Base-by-base conservation (phyloP, 169 alveolate species). In the Plasmodium chabaudi region DNA sequence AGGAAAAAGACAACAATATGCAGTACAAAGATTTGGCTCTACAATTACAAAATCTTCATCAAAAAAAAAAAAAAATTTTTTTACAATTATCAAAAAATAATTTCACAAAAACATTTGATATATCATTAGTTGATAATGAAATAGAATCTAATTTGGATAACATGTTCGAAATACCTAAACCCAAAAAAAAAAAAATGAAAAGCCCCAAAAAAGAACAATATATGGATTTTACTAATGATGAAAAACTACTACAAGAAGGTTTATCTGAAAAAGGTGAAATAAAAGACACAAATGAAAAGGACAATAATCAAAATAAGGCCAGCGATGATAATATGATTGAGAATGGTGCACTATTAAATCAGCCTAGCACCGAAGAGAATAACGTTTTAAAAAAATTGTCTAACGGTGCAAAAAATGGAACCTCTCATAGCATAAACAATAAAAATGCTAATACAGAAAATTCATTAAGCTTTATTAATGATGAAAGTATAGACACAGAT, bases 161-260 rank as follows among this genome's bases (percentile, higher is more conserved):
- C 21, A 69, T 84, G 65, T 84, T 84, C 61, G 91, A 65, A 34
- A 56, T 70, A 13, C 72, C 91, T 39, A 84, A 84, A 19, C 56
- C 59, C 23, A 73, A 69, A 25, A 84, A 69, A 72, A 84, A 84
- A 57, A 84, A 69, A 75, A 34, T 34, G 4, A 34, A 34, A 34
- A 34, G 42, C 7, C 42, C 7, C 42, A 75, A 75, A 63, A 61
- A 17, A 5, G 39, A 61, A 17, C 49, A 67, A 34, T 55, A 51
- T 49, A 15, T 34, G 15, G 46, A 68, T 19, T 51, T 51, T 12
- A 0, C 19, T 51, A 12, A 15, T 51, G 59, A 49, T 7, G 15
- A 2, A 49, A 7, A 2, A 12, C 0, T 10, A 7, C 13, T 2
- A 49, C 13, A 10, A 49, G 1, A 12, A 12, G 59, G 6, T 0